Evolutionary conservation across 176 grass and related monocot genomes (phyloP), one percentile per base, ranked within the genome.

Genomic region (Cenchrus americanus): DNA sequence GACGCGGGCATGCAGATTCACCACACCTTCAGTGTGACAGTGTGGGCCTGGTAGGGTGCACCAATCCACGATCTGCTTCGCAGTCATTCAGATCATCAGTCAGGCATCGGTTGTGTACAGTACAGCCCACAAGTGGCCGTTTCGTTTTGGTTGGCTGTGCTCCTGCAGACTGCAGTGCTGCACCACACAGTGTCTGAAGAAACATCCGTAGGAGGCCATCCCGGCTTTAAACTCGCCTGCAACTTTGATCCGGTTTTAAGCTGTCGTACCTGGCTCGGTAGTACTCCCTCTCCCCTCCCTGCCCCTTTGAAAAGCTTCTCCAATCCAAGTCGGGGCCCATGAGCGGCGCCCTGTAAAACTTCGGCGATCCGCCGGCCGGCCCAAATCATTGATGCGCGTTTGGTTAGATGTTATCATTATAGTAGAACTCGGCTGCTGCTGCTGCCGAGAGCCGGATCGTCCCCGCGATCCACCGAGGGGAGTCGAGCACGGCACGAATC

Each of bases 151-250:
- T 54, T 32, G 8, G 69, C 9, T 32, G 69, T 30, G 71, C 69
- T 42, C 65, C 66, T 43, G 66, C 32, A 9, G 62, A 11, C 60
- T 1, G 37, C 21, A 63, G 26, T 3, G n/a, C 58, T 4, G 58
- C 12, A 37, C 34, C 3, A 37, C n/a, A 46, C n/a, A 46, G 40
- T 14, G 22, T 15, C 37, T n/a, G 49, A 13, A 34, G 34, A 84
- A 50, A 68, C 73, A 77, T 77, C 46, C 50, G 12, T 72, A 32
- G 23, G 55, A 68, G 22, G 46, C 48, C 27, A 49, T 24, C 46
- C 66, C 4, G 54, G 77, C 32, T 67, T 68, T 74, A 87, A 87
- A 67, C 58, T 75, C 71, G 78, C 61, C 85, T 26, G 81, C 50
- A 67, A 73, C 54, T 60, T 67, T 66, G 75, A 22, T 62, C 66